phyloP scores from a whole-genome alignment of 495 filamentous ascomycete species.

The Barbatosphaeria neglecta region DNA sequence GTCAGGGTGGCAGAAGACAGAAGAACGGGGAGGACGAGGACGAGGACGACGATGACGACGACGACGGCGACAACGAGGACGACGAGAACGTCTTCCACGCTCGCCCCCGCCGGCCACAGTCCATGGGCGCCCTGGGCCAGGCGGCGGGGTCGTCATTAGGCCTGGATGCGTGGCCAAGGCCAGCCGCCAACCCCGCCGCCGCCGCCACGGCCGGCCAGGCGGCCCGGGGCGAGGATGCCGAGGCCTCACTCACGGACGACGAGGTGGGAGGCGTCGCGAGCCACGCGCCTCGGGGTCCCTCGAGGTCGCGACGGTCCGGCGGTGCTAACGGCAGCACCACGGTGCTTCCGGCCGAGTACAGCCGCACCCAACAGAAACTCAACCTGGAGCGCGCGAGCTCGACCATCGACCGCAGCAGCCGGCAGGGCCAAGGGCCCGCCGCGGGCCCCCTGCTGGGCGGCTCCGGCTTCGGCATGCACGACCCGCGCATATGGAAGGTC shows the following conservation, averaged over 20 bases:
- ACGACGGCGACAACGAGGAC: no score
- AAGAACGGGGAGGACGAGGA: background rate
- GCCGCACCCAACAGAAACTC: slow-evolving; percentile 59
- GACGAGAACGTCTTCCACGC: background rate
- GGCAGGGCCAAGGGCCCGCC: slow-evolving; percentile 24
- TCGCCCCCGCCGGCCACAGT: slow-evolving; percentile 14
- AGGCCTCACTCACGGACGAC: slow-evolving; percentile 15
- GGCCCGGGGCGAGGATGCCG: background rate
- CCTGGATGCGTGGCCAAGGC: slow-evolving; percentile 1
- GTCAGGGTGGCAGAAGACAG: slow-evolving; percentile 1
- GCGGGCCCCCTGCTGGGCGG: slow-evolving; percentile 24
- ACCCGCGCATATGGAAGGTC: slow-evolving; percentile 42
- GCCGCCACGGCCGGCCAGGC: background rate
- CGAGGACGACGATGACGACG: background rate
- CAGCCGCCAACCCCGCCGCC: background rate
- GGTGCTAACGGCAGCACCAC: slow-evolving; percentile 8
- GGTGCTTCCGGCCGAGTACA: slow-evolving; percentile 37
- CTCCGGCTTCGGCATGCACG: slow-evolving; percentile 31
- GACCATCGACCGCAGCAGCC: slow-evolving; percentile 44
- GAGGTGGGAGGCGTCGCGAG: slow-evolving; percentile 24
- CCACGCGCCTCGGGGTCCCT: background rate
- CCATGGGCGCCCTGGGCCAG: slow-evolving; percentile 13
- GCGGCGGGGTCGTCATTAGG: slow-evolving; percentile 3
- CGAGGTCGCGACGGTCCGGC: background rate
- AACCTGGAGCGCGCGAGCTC: slow-evolving; percentile 59